These are phyloP conservation scores for Fusarium avenaceum DNA, from an alignment of 2,329 filamentous ascomycete species.

Conservation along the genomic window DNA sequence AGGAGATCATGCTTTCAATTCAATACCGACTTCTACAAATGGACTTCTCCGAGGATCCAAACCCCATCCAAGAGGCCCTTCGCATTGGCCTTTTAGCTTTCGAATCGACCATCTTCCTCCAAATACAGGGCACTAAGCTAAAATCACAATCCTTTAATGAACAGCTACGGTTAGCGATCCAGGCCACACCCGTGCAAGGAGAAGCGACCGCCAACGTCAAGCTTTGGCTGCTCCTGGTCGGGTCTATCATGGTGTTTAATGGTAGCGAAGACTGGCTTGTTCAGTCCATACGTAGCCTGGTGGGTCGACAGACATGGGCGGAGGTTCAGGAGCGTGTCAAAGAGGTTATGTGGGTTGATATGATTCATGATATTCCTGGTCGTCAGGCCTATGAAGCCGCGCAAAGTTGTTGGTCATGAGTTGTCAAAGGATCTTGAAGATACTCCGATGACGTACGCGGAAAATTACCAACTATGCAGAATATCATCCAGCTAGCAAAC, in stretches of 20 bases:
- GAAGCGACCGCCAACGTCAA: constrained; percentile 35
- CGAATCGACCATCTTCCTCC: constrained; percentile 49
- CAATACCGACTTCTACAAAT: constrained; percentile 51
- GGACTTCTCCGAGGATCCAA: constrained; percentile 23
- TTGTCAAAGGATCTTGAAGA: background rate
- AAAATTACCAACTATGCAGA: background rate
- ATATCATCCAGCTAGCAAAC: background rate
- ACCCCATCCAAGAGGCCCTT: constrained; percentile 41
- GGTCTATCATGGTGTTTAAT: constrained; percentile 43
- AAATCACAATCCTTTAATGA: constrained; percentile 29
- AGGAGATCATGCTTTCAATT: constrained; percentile 50
- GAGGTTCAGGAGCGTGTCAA: constrained; percentile 39
- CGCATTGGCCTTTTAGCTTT: constrained; percentile 51
- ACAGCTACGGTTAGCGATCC: constrained; percentile 31
- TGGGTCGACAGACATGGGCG: constrained; percentile 35
- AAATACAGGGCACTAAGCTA: constrained; percentile 38
- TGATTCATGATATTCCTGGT: constrained; percentile 44
- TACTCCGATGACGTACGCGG: fast-evolving
- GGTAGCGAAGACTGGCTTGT: constrained; percentile 44
- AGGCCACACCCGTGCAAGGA: constrained; percentile 3
- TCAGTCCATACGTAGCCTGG: constrained; percentile 32
- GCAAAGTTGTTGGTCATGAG: background rate
- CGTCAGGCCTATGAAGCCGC: constrained; percentile 10
- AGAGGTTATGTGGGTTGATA: constrained; percentile 48
- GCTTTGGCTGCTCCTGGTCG: constrained; percentile 49